phyloP scores from a whole-genome alignment of 208 protist species.

The Acanthamoeba divionensis region DNA sequence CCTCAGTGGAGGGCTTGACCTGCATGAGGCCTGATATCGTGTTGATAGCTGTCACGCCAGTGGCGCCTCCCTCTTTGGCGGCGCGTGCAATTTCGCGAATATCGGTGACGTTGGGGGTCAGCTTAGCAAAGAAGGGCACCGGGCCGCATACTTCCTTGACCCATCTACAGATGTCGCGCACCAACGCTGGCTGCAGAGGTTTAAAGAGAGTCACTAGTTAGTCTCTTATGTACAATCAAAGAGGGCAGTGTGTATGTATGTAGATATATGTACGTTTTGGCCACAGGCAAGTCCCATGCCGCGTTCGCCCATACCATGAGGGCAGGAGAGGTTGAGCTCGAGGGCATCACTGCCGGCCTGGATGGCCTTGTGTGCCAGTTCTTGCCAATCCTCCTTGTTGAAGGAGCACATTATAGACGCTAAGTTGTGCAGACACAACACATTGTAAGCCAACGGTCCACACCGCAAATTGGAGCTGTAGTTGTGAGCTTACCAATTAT shows the following conservation, averaged over 20 bases:
- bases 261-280: conserved; percentile 56
- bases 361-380: conserved; percentile 73
- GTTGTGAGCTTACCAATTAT: not conserved
- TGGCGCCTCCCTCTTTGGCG: conserved; percentile 83
- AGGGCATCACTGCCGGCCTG: conserved; percentile 82
- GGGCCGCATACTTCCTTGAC: conserved; percentile 72
- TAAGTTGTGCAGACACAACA: conserved; percentile 67
- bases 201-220: not conserved
- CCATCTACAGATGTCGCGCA: conserved; percentile 84
- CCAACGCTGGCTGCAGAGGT: conserved; percentile 68
- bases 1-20: conserved; percentile 67
- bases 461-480: not conserved
- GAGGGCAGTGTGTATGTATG: not conserved
- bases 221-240: not conserved
- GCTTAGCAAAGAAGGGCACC: conserved; percentile 89
- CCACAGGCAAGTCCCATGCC: conserved; percentile 87
- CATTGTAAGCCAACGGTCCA: not conserved
- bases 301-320: conserved; percentile 87
- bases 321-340: conserved; percentile 91
- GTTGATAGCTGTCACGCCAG: conserved; percentile 88
- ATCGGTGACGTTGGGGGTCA: conserved; percentile 89
- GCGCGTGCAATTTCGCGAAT: conserved; percentile 82
- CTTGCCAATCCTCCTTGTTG: conserved; percentile 83
- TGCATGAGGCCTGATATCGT: conserved; percentile 85
- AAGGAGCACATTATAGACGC: conserved; percentile 87